phyloP scores from a whole-genome alignment of 31 red algal genomes.

The Bonnemaisonia californica region DNA sequence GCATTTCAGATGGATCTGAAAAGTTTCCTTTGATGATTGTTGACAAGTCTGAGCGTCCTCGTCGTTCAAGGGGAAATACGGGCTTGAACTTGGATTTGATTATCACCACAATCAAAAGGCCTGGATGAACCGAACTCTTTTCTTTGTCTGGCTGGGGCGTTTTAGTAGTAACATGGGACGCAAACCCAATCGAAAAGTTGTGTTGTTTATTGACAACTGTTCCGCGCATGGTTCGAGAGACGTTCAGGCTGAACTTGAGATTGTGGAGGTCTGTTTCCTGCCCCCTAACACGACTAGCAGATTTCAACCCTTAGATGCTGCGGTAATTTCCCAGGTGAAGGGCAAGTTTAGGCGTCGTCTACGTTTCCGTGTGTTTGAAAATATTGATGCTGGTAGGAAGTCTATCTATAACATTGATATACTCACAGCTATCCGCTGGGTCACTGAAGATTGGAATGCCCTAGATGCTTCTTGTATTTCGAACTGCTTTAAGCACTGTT shows the following conservation, averaged over 20 bases:
- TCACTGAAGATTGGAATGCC: not conserved
- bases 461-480: not conserved
- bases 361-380: not conserved
- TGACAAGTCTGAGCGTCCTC: not conserved
- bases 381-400: constrained; percentile 1
- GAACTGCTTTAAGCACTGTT: not conserved
- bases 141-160: constrained; percentile 1
- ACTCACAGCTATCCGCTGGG: not conserved
- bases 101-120: not conserved
- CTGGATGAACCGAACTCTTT: not conserved
- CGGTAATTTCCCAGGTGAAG: not conserved
- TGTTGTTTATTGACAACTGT: constrained; percentile 13
- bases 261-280: not conserved
- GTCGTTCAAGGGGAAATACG: constrained; percentile 18
- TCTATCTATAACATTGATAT: not conserved
- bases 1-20: not conserved
- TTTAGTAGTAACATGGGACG: not conserved
- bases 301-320: not conserved
- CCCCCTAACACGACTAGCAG: not conserved
- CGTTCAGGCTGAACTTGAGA: not conserved
- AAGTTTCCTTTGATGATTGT: not conserved
- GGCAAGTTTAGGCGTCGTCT: not conserved
- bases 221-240: not conserved
- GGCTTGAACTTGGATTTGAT: not conserved
- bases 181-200: not conserved